Percentiles rank a stretch among this genome's conserved stretches.
These are phyloP conservation scores for Penicillium corylophilum DNA, from an alignment of 2,329 filamentous ascomycete species.

Conservation along the genomic window DNA sequence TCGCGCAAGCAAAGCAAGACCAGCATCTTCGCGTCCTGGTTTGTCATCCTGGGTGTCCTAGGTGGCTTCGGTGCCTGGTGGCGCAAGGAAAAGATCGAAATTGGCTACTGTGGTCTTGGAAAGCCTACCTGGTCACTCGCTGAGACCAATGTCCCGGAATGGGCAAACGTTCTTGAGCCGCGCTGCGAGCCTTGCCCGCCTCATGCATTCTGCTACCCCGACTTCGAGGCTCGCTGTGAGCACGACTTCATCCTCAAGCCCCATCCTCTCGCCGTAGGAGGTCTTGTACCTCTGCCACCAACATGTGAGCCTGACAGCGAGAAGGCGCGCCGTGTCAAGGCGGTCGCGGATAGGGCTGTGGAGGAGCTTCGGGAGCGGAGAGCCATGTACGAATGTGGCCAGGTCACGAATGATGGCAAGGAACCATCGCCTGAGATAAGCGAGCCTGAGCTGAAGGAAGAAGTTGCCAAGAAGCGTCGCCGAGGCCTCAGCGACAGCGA, in stretches of 20 bases:
- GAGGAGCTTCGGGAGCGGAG: conserved; percentile 81
- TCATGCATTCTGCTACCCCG: conserved; percentile 83
- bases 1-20: conserved; percentile 44
- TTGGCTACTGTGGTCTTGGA: conserved; percentile 90
- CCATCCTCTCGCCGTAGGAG: conserved; percentile 79
- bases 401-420: conserved; percentile 63
- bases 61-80: conserved; percentile 78
- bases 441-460: conserved; percentile 71
- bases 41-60: conserved; percentile 69
- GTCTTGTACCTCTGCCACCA: conserved; percentile 78
- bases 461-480: conserved; percentile 71
- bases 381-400: conserved; percentile 88
- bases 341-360: conserved; percentile 82
- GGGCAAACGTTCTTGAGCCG: conserved; percentile 68
- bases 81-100: conserved; percentile 90
- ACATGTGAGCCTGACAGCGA: conserved; percentile 94
- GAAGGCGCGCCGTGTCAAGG: conserved; percentile 81
- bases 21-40: conserved; percentile 64
- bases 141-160: conserved; percentile 69
- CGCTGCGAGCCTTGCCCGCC: conserved; percentile 86
- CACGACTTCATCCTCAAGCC: conserved; percentile 80
- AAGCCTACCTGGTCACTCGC: conserved; percentile 59
- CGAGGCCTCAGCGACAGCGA: conserved; percentile 83
- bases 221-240: conserved; percentile 77
- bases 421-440: conserved; percentile 64